Percentiles rank a stretch among this genome's conserved stretches.
Conservation (phyloP, 2,329 filamentous ascomycete species). For the Hymenoscyphus scutula region DNA sequence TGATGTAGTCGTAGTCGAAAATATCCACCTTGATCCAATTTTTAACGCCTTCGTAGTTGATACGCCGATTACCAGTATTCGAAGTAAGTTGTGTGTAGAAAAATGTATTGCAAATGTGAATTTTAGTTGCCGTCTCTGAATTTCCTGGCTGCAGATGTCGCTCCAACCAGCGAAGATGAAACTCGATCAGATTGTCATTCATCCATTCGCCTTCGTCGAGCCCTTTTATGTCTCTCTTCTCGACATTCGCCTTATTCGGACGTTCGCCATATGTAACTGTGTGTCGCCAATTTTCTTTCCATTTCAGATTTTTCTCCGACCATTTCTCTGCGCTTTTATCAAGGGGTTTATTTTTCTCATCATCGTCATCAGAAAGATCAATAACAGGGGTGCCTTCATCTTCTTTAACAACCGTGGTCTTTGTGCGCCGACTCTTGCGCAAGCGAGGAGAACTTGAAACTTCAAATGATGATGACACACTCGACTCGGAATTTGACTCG, state of each 20-base stretch:
- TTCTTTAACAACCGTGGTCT: too few relatives aligned
- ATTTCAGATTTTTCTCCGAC: slow-evolving; percentile 1
- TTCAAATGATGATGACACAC: too few relatives aligned
- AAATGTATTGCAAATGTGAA: slow-evolving; percentile 11
- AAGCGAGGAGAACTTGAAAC: too few relatives aligned
- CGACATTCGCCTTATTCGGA: neutral
- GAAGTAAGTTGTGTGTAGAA: neutral
- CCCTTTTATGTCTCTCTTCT: slow-evolving; percentile 2
- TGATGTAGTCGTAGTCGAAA: slow-evolving; percentile 7
- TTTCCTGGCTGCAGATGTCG: neutral
- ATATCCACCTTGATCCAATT: slow-evolving; percentile 6
- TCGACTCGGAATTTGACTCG: too few relatives aligned
- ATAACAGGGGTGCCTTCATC: too few relatives aligned
- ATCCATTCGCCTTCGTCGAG: slow-evolving; percentile 6
- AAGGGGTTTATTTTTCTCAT: too few relatives aligned
- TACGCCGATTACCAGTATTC: neutral
- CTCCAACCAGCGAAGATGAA: slow-evolving; percentile 9
- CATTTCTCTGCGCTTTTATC: neutral
- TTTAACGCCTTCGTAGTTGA: slow-evolving; percentile 6
- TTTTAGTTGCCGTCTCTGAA: neutral
- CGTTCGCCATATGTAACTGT: neutral
- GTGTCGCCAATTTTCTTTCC: slow-evolving; percentile 2
- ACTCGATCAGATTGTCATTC: slow-evolving; percentile 9
- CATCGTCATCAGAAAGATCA: too few relatives aligned
- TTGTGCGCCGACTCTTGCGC: too few relatives aligned